A percentile compares a stretch with the other conserved stretches of the same genome.
Evolutionary conservation across 2,329 filamentous ascomycete genomes (phyloP).

Genomic region (Coleophoma crateriformis): DNA sequence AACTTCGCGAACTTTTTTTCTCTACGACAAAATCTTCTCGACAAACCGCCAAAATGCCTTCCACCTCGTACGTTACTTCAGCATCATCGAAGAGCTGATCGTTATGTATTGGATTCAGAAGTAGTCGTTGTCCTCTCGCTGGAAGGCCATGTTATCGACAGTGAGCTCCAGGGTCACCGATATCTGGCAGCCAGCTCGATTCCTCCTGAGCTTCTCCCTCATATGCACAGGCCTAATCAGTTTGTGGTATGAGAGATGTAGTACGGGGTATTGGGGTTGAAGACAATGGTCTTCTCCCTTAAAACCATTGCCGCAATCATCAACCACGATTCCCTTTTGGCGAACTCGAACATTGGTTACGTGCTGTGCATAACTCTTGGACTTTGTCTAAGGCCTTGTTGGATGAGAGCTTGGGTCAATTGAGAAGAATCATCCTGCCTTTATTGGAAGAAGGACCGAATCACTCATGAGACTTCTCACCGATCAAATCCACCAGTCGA

Average conservation of each 20-base stretch:
- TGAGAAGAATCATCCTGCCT: slow-evolving; percentile 10
- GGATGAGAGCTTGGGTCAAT: slow-evolving; percentile 53
- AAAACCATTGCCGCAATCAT: slow-evolving; percentile 63
- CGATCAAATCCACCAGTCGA: slow-evolving; percentile 78
- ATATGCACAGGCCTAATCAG: slow-evolving; percentile 39
- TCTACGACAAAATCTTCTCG: slow-evolving; percentile 28
- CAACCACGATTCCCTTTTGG: too few species aligned
- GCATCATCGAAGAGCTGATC: slow-evolving; percentile 17
- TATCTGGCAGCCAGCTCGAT: slow-evolving; percentile 69
- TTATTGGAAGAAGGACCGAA: slow-evolving; percentile 18
- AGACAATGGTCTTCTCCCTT: slow-evolving; percentile 60
- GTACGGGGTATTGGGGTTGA: slow-evolving; percentile 75
- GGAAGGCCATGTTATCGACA: slow-evolving; percentile 32
- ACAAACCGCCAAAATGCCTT: slow-evolving; percentile 40
- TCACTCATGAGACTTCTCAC: slow-evolving; percentile 46
- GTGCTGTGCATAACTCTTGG: slow-evolving; percentile 39
- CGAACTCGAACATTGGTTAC: background rate
- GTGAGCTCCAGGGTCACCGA: slow-evolving; percentile 33
- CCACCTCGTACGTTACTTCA: slow-evolving; percentile 23
- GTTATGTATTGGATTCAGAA: slow-evolving; percentile 21
- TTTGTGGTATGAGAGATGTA: slow-evolving; percentile 52
- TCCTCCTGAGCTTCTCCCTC: slow-evolving; percentile 60
- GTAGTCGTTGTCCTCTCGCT: slow-evolving; percentile 86
- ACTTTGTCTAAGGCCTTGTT: slow-evolving; percentile 64
- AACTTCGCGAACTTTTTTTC: slow-evolving; percentile 8